Conservation (phyloP, 73 alveolate species). For the Tetrahymena thermophila region DNA sequence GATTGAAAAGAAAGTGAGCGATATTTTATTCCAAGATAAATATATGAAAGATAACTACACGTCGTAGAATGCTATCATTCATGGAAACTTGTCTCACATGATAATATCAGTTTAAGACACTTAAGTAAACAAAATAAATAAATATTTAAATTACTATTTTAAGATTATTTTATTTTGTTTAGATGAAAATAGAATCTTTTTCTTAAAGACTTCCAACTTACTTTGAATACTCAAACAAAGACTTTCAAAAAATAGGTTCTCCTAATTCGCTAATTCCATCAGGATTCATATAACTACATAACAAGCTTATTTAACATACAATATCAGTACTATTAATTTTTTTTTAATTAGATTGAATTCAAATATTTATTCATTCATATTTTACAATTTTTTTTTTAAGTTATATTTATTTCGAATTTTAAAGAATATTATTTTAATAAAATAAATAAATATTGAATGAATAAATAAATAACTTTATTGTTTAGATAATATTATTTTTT, state of each 20-base stretch:
- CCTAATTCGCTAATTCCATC: background rate
- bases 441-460: no score
- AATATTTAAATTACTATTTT: background rate
- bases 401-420: no score
- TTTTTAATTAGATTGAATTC: background rate
- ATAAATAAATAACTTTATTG: no score
- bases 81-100: background rate
- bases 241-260: background rate
- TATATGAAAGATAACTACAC: background rate
- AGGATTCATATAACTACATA: background rate
- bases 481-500: no score
- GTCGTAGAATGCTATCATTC: background rate
- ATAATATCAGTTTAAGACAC: background rate
- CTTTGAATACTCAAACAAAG: background rate
- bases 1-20: background rate
- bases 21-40: background rate
- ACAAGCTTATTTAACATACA: background rate
- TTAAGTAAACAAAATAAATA: background rate
- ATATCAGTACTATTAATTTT: background rate
- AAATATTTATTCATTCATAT: no score
- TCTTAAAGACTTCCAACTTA: background rate
- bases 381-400: no score
- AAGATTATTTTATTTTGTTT: background rate
- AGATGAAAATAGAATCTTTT: background rate
- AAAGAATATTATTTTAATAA: no score